Percentiles rank a stretch among this genome's conserved stretches.
These are phyloP conservation scores for Amoeboaphelidium occidentale DNA, from an alignment of 371 early-diverging fungal genomes.

Conservation along the genomic window DNA sequence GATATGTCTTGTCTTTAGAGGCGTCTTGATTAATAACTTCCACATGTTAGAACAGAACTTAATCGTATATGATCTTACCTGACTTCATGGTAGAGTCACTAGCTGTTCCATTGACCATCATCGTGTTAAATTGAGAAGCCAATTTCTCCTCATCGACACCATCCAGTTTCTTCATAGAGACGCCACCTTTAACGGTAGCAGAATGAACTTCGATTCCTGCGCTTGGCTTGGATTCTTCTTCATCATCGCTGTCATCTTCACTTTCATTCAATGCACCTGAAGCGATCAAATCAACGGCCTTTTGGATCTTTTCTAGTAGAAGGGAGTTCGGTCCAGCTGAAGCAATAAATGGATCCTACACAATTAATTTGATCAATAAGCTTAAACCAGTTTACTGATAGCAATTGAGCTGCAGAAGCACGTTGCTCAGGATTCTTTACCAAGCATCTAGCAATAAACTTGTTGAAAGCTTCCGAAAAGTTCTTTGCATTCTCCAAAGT, in stretches of 20 bases:
- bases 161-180: background rate
- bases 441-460: background rate
- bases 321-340: constrained; percentile 6
- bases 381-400: background rate
- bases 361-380: background rate
- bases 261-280: constrained; percentile 5
- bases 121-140: background rate
- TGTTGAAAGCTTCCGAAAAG: background rate
- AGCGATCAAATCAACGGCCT: constrained; percentile 10
- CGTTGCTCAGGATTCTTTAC: constrained; percentile 19
- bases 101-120: background rate
- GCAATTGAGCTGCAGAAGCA: constrained; percentile 15
- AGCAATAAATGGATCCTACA: constrained; percentile 18
- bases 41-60: too few species aligned
- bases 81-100: too few species aligned
- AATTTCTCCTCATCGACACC: background rate
- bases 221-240: background rate
- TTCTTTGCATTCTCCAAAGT: constrained; percentile 12
- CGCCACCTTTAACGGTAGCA: constrained; percentile 3
- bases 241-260: constrained; percentile 2
- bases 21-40: too few species aligned
- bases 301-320: constrained; percentile 8
- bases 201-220: constrained; percentile 3
- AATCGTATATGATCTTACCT: too few species aligned
- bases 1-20: too few species aligned